phyloP scores from a whole-genome alignment of 2,329 filamentous ascomycete genomes.

The Phoma sp. region DNA sequence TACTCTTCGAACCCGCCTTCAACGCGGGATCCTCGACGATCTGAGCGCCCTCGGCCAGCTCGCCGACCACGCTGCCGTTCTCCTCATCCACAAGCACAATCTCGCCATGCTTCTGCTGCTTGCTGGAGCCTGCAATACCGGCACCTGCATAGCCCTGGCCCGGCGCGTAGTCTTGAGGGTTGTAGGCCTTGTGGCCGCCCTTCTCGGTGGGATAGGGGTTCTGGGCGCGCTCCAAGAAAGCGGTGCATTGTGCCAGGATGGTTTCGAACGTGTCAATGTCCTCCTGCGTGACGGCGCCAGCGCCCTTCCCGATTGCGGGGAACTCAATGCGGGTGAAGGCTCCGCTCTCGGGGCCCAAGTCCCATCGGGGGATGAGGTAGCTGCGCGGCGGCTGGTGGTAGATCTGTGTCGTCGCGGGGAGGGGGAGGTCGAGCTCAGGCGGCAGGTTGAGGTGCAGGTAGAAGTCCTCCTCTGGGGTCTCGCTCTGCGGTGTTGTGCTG shows the following conservation, averaged over 20 bases:
- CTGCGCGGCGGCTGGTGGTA: slow-evolving; percentile 93
- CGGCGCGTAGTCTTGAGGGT: slow-evolving; percentile 79
- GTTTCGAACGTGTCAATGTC: slow-evolving; percentile 97
- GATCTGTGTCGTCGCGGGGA: slow-evolving; percentile 95
- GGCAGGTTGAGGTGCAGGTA: slow-evolving; percentile 95
- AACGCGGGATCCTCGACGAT: slow-evolving; percentile 78
- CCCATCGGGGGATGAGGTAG: slow-evolving; percentile 95
- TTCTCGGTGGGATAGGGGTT: slow-evolving; percentile 56
- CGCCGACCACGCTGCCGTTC: slow-evolving; percentile 92
- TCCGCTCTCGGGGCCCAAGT: slow-evolving; percentile 83
- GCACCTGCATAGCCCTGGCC: slow-evolving; percentile 74
- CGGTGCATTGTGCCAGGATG: slow-evolving; percentile 95
- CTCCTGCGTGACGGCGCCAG: slow-evolving; percentile 74
- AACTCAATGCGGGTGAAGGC: slow-evolving; percentile 96
- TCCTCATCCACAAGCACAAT: slow-evolving; percentile 96
- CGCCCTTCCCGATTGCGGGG: slow-evolving; percentile 71
- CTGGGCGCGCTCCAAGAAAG: slow-evolving; percentile 84
- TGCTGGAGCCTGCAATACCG: slow-evolving; percentile 33
- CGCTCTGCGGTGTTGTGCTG: slow-evolving; percentile 63
- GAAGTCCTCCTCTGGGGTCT: slow-evolving; percentile 75
- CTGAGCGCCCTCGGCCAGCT: slow-evolving; percentile 81
- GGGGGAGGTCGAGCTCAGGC: slow-evolving; percentile 88
- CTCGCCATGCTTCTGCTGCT: slow-evolving; percentile 61
- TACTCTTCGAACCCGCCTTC: slow-evolving; percentile 90
- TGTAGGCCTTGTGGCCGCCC: slow-evolving; percentile 62